These are phyloP conservation scores for Geranium incanum DNA, from an alignment of 441 rosid genomes.

Conservation along the genomic window DNA sequence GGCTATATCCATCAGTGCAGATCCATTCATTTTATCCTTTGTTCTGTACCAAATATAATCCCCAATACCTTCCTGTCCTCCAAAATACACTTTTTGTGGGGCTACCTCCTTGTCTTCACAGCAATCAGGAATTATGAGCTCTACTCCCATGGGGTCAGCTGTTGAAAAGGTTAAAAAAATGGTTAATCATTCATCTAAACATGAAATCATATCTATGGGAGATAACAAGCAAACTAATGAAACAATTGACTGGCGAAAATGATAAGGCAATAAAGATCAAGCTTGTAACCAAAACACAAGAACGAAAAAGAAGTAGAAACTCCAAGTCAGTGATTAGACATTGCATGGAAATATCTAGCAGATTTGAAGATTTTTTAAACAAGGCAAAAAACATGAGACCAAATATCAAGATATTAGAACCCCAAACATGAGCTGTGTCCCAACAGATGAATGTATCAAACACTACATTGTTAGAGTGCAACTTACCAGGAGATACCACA, in stretches of 20 bases:
- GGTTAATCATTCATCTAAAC: neutral
- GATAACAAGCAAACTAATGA: slow-evolving; percentile 5
- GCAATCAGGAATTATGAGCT: slow-evolving; percentile 68
- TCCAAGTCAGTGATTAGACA: slow-evolving; percentile 7
- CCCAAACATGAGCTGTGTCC: neutral
- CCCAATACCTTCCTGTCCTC: slow-evolving; percentile 85
- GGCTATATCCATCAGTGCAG: slow-evolving; percentile 53
- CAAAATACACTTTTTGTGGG: slow-evolving; percentile 78
- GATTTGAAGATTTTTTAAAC: neutral
- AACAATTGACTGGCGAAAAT: slow-evolving; percentile 1
- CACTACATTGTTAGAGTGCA: slow-evolving; percentile 12
- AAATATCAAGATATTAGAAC: slow-evolving; percentile 7
- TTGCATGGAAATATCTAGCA: neutral
- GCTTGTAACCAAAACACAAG: neutral
- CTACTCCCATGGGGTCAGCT: slow-evolving; percentile 94
- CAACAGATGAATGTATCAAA: neutral
- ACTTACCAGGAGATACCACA: slow-evolving; percentile 71
- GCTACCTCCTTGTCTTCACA: slow-evolving; percentile 60
- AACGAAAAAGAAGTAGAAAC: neutral
- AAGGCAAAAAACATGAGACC: neutral
- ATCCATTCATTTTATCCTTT: slow-evolving; percentile 50
- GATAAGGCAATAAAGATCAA: neutral
- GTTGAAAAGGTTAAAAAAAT: slow-evolving; percentile 23
- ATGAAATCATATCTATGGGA: neutral
- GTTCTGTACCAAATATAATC: slow-evolving; percentile 79